phyloP scores from a whole-genome alignment of 73 alveolate genomes.

The Strombidium stylifer region DNA sequence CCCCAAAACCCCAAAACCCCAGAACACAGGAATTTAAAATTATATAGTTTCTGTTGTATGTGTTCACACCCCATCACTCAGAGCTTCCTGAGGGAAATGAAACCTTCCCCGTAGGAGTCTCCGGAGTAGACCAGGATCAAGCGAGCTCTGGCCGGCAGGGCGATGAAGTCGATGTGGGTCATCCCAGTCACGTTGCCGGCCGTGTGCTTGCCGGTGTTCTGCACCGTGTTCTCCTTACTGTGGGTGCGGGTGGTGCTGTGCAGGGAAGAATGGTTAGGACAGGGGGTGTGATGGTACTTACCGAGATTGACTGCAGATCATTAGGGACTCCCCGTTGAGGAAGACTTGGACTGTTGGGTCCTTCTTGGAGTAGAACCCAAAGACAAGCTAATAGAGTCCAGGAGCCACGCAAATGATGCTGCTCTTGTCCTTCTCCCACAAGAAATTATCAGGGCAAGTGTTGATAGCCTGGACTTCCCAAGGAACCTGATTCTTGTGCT shows the following conservation, averaged over 20 bases:
- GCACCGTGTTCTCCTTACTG: conserved; percentile 38
- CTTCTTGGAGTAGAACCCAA: conserved; percentile 95
- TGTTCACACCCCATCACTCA: no score
- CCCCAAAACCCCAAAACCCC: no score
- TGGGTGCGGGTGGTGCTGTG: conserved; percentile 44
- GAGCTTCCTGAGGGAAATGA: conserved; percentile 24
- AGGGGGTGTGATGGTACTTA: background rate
- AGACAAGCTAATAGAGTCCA: conserved; percentile 94
- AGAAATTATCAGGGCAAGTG: conserved; percentile 97
- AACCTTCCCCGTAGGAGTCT: conserved; percentile 75
- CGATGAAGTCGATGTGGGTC: conserved; percentile 92
- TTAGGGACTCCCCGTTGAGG: conserved; percentile 94
- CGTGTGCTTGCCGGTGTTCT: conserved; percentile 84
- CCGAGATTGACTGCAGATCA: conserved; percentile 70
- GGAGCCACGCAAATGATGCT: conserved; percentile 86
- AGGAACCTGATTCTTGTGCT: conserved; percentile 83
- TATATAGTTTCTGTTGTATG: no score
- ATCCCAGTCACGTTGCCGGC: conserved; percentile 96
- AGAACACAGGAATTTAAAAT: no score
- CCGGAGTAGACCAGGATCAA: conserved; percentile 84
- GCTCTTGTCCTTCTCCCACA: conserved; percentile 96
- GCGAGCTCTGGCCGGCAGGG: conserved; percentile 97
- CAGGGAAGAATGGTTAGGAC: no score
- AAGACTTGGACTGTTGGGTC: conserved; percentile 90
- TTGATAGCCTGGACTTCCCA: conserved; percentile 95